Evolutionary conservation across 2,329 filamentous ascomycete species (phyloP).

Genomic region (Fusarium robinianum): DNA sequence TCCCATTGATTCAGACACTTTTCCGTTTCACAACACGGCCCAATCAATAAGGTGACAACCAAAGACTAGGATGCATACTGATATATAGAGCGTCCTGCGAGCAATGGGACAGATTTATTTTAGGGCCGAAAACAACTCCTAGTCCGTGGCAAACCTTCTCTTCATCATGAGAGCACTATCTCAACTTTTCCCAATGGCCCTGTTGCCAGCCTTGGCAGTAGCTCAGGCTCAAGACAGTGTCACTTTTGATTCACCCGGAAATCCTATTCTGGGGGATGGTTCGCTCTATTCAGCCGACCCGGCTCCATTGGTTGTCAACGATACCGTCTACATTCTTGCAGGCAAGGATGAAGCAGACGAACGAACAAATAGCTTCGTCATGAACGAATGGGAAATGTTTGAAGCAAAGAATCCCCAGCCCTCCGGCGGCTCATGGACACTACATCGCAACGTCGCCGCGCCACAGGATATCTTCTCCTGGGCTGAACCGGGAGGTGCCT

Average conservation of each 20-base stretch:
- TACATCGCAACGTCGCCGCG: slow-evolving; percentile 38
- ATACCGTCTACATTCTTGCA: slow-evolving; percentile 44
- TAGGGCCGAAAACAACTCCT: background rate
- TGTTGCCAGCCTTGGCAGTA: background rate
- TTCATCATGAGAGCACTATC: background rate
- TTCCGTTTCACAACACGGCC: background rate
- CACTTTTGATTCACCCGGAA: slow-evolving; percentile 39
- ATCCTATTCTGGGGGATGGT: slow-evolving; percentile 45
- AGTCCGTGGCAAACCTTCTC: background rate
- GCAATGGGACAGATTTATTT: too few relatives aligned
- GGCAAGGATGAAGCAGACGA: slow-evolving; percentile 42
- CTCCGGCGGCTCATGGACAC: slow-evolving; percentile 40
- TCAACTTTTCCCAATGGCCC: background rate
- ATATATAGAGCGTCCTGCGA: background rate
- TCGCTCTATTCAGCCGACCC: slow-evolving; percentile 46
- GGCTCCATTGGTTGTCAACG: slow-evolving; percentile 44
- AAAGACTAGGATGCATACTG: background rate
- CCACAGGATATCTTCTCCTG: slow-evolving; percentile 43
- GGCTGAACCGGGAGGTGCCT: slow-evolving; percentile 42
- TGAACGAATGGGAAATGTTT: slow-evolving; percentile 46
- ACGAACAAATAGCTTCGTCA: slow-evolving; percentile 40
- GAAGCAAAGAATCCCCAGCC: slow-evolving; percentile 37
- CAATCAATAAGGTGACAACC: background rate
- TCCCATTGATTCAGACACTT: slow-evolving; percentile 1
- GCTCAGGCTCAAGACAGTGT: slow-evolving; percentile 1